These are phyloP conservation scores for Wickerhamomyces hampshirensis DNA, from an alignment of 805 yeast species.

Conservation along the genomic window DNA sequence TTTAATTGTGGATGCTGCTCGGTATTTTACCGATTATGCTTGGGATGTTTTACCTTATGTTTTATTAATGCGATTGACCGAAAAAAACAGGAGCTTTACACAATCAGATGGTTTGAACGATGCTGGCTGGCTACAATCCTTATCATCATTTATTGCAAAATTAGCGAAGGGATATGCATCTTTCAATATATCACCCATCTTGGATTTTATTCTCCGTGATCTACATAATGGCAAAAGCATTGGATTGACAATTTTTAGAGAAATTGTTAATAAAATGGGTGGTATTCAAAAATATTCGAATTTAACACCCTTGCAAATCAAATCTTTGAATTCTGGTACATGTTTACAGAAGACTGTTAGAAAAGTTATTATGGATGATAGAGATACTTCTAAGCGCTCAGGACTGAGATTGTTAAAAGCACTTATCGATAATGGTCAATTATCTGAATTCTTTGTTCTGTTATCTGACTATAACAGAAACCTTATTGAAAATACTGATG, in stretches of 20 bases:
- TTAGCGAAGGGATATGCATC: slow-evolving; percentile 48
- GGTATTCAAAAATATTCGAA: slow-evolving; percentile 72
- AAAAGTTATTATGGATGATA: slow-evolving; percentile 44
- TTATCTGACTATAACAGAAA: slow-evolving; percentile 46
- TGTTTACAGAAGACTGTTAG: slow-evolving; percentile 53
- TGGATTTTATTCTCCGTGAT: slow-evolving; percentile 56
- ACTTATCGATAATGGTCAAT: slow-evolving; percentile 37
- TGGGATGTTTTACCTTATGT: slow-evolving; percentile 84
- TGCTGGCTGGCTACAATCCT: slow-evolving; percentile 79
- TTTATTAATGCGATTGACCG: slow-evolving; percentile 61
- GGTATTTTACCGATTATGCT: slow-evolving; percentile 67
- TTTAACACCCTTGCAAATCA: slow-evolving; percentile 59
- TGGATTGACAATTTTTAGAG: slow-evolving; percentile 60
- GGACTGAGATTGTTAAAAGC: slow-evolving; percentile 46
- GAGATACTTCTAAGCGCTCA: slow-evolving; percentile 43
- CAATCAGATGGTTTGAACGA: slow-evolving; percentile 80
- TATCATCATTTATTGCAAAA: slow-evolving; percentile 74
- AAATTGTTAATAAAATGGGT: slow-evolving; percentile 65
- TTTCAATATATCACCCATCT: slow-evolving; percentile 60
- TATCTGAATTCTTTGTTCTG: slow-evolving; percentile 63
- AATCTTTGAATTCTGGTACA: slow-evolving; percentile 59
- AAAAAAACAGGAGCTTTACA: slow-evolving; percentile 53
- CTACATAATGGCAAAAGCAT: slow-evolving; percentile 55
- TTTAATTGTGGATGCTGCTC: slow-evolving; percentile 73
- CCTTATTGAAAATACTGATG: slow-evolving; percentile 30